These are phyloP conservation scores for Tilletia caries DNA, from an alignment of 1,284 basidiomycete species.

Conservation along the genomic window DNA sequence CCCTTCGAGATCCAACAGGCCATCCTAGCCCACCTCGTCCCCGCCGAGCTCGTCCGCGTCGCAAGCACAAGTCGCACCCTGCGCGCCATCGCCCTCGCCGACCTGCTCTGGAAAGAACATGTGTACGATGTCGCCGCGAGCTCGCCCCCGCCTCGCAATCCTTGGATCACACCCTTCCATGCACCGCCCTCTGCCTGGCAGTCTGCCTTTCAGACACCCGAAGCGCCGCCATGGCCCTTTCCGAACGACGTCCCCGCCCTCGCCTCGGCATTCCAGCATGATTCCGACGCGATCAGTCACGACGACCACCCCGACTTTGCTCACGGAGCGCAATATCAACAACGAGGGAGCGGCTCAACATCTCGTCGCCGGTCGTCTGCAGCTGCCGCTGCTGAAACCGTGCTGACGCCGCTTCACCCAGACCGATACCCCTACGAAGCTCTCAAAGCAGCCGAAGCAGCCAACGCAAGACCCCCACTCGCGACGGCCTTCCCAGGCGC, in stretches of 20 bases:
- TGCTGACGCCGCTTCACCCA: neutral
- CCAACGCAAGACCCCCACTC: neutral
- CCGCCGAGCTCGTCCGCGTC: constrained; percentile 5
- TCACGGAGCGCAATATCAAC: neutral
- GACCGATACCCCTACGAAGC: neutral
- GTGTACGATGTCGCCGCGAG: neutral
- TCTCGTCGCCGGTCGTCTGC: neutral
- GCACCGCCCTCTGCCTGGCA: neutral
- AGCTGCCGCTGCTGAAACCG: neutral
- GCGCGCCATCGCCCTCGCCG: neutral
- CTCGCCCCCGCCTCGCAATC: neutral
- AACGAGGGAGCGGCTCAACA: neutral
- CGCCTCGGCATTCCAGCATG: neutral
- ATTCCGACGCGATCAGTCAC: neutral
- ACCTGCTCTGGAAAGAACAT: neutral
- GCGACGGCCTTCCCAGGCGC: constrained; percentile 21
- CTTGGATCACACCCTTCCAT: neutral
- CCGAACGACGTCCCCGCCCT: neutral
- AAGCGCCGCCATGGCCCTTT: neutral
- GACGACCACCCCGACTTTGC: neutral
- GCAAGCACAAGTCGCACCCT: neutral
- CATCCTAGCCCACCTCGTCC: neutral
- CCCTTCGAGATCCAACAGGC: constrained; percentile 3
- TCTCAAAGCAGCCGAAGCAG: neutral
- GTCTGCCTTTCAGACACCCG: neutral